A percentile compares a stretch with the other conserved stretches of the same genome.
These are phyloP conservation scores for Kluyveromyces siamensis DNA, from an alignment of 805 yeast genomes.

Conservation along the genomic window DNA sequence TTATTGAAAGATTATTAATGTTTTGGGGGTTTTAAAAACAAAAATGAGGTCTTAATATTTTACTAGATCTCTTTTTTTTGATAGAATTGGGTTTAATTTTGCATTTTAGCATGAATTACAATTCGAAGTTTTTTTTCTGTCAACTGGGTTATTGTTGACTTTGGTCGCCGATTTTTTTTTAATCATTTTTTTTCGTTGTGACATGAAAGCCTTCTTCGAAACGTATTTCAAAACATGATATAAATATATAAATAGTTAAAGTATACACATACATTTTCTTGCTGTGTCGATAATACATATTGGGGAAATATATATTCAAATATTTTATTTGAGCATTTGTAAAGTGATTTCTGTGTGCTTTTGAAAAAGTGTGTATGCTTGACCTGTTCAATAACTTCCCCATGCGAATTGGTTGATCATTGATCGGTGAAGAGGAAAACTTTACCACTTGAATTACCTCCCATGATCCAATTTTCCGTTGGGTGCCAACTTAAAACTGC, in stretches of 20 bases:
- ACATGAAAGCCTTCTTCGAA: background rate
- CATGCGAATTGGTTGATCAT: background rate
- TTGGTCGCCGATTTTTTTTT: too few relatives aligned
- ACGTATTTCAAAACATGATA: background rate
- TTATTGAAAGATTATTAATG: background rate
- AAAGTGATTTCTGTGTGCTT: background rate
- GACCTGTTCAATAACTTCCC: too few relatives aligned
- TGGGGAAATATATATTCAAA: too few relatives aligned
- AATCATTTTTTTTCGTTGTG: background rate
- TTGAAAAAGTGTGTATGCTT: too few relatives aligned
- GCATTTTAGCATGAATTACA: background rate
- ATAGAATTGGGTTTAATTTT: slow-evolving; percentile 5
- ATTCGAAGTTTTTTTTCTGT: slow-evolving; percentile 7
- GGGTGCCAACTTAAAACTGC: slow-evolving; percentile 84
- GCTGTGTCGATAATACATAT: too few relatives aligned
- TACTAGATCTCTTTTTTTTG: slow-evolving; percentile 7
- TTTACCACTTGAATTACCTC: slow-evolving; percentile 93
- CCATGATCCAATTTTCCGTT: slow-evolving; percentile 79
- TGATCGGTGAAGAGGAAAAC: slow-evolving; percentile 44
- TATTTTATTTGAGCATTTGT: background rate
- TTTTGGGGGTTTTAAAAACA: background rate
- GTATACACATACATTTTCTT: too few relatives aligned
- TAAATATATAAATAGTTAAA: background rate
- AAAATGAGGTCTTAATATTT: background rate
- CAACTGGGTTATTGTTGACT: slow-evolving; percentile 2